Evolutionary conservation across 257 asterid genomes (phyloP), one percentile per base, ranked within the genome.

Genomic region (Scutellaria minor): DNA sequence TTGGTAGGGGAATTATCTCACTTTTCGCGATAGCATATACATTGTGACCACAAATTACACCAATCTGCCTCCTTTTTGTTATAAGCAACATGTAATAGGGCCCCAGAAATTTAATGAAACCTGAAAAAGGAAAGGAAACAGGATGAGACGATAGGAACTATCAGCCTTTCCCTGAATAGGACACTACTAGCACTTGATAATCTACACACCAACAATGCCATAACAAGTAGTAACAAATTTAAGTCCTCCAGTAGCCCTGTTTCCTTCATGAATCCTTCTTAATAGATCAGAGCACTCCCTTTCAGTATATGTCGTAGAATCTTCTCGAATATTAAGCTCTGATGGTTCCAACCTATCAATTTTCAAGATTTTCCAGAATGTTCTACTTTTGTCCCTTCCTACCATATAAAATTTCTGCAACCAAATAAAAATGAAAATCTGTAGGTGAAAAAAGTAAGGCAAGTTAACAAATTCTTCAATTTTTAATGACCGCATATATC

Each of bases 31-130:
- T 79, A 39, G 93, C 91, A 82, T 94, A 94, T 27, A 94, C 83
- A 67, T 74, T 73, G 70, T 94, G 99, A 71, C 99, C 99, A 78
- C 94, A 91, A 24, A 94, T 85, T 73, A 80, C 83, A 80, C 99
- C 99, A 74, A 94, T 89, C 82, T 74, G 92, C 82, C 89, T 87
- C 88, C 97, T 91, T 82, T 87, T 89, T 39, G 97, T 91, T 74
- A 94, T 91, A 54, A 94, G 93, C 77, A 94, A 71, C 96, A 94
- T 86, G 81, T 94, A 91, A 75, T 89, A 94, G 39, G 99, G 99
- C 63, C 99, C 99, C 62, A 85, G 81, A 77, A 94, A 94, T 81
- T 87, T 94, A 71, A 91, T 81, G 76, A 94, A 94, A 54, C 99
- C 99, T 94, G 90, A 71, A 66, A 77, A 77, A 35, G 61, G 72